Conservation (phyloP, 805 yeast genomes). For the Saccharomycopsis lassenensis region DNA sequence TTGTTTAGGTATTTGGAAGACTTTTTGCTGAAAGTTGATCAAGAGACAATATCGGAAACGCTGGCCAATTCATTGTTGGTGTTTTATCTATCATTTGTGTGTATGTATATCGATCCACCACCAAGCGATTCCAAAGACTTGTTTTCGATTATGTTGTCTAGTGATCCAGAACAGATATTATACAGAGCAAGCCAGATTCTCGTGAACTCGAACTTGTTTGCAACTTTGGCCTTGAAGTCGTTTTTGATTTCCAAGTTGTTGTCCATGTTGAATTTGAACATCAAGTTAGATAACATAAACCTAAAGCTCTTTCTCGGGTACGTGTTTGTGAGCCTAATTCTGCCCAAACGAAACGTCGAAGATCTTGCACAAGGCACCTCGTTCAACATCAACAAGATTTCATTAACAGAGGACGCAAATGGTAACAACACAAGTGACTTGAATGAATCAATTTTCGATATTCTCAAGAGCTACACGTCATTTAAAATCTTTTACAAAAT, state of each 20-base stretch:
- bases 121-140: constrained; percentile 4
- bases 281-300: constrained; percentile 14
- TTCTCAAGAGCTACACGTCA: constrained; percentile 10
- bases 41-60: constrained; percentile 8
- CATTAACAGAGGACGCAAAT: constrained; percentile 15
- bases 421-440: constrained; percentile 12
- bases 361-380: constrained; percentile 1
- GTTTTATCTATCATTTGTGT: constrained; percentile 14
- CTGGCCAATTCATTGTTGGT: constrained; percentile 12
- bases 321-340: constrained; percentile 11
- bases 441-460: constrained; percentile 11
- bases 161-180: constrained; percentile 14
- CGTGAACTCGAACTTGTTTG: constrained; percentile 9
- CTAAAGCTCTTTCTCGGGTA: constrained; percentile 17
- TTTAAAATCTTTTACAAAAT: constrained; percentile 18
- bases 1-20: constrained; percentile 11
- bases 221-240: constrained; percentile 3
- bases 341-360: not conserved
- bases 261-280: constrained; percentile 16
- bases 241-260: constrained; percentile 14
- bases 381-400: constrained; percentile 8
- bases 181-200: constrained; percentile 10
- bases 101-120: constrained; percentile 12
- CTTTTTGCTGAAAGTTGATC: constrained; percentile 8
- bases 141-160: constrained; percentile 14